These are phyloP conservation scores for Tolypocladium nubicola DNA, from an alignment of 2,329 filamentous ascomycete genomes.

Conservation along the genomic window DNA sequence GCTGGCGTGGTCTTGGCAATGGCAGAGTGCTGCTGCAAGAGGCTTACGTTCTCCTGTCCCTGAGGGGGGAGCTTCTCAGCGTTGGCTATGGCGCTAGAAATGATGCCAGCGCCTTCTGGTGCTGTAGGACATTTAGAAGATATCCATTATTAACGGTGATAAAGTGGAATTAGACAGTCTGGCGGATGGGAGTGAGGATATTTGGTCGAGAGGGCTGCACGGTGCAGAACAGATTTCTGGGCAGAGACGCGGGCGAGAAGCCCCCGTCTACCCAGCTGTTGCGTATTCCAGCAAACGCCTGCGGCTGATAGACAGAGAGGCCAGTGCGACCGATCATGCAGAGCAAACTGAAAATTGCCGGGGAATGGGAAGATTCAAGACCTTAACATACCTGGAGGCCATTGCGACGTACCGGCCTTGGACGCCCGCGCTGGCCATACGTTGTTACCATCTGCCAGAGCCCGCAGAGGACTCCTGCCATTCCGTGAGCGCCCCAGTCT, in stretches of 20 bases:
- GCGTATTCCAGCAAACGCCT: not conserved
- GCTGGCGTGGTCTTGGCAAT: constrained; percentile 51
- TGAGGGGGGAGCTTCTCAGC: constrained; percentile 59
- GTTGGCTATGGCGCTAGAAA: constrained; percentile 84
- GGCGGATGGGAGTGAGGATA: not conserved
- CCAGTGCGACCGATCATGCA: not conserved
- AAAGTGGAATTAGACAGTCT: not conserved
- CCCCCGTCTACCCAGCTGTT: not conserved
- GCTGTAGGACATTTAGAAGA: not conserved
- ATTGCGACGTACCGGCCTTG: constrained; percentile 34
- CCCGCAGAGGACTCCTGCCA: constrained; percentile 51
- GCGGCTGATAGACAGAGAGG: not conserved
- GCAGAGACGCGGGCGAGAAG: not conserved
- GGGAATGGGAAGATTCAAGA: not conserved
- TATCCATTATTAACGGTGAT: not conserved
- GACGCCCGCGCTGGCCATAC: constrained; percentile 40
- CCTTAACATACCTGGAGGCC: constrained; percentile 33
- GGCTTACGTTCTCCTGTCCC: constrained; percentile 69
- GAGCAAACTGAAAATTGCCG: not conserved
- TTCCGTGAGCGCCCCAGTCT: constrained; percentile 61
- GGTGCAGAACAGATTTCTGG: not conserved
- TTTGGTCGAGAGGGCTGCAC: too few species aligned
- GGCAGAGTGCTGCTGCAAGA: constrained; percentile 58
- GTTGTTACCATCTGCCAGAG: constrained; percentile 47
- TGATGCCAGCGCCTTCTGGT: constrained; percentile 60